Base-by-base conservation (phyloP, 2,329 filamentous ascomycete genomes). In the Aspergillus novofumigatus region DNA sequence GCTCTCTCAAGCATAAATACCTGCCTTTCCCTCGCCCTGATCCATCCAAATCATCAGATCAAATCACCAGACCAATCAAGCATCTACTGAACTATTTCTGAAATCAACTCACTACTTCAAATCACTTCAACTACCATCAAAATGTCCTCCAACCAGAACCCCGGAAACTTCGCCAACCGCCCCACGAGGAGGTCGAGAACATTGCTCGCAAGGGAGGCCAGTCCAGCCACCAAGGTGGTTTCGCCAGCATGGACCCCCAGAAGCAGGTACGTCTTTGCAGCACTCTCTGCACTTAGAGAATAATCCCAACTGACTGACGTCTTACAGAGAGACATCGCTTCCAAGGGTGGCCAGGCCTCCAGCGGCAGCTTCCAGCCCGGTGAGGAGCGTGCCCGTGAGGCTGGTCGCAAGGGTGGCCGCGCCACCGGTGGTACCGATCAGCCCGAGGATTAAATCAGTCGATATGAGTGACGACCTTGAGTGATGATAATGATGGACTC, bases 351-450 rank as follows among this genome's bases (percentile, higher is more conserved):
- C 4, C 72, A 83, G 52, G 78, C 80, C 0, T 83, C 81, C 0
- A 74, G 75, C 38, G 81, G 83, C 4, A 81, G 77, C 3, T 85
- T 85, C 54, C 78, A 84, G 63, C 76, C 77, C 0, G 80, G 82
- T 6, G 80, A 78, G 50, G 77, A 81, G 67, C 77, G 74, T 58
- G 81, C 81, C 2, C 77, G 72, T 50, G 81, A 83, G 67, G 81
- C 82, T 20, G 82, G 82, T 2, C 72, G 74, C 32, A 84, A 84
- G 71, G 82, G 82, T 3, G 81, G 81, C 6, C 57, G 55, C 10
- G 9, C n/a, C n/a, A n/a, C 41, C 8, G 21, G 21, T 23, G 41
- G 10, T 23, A 1, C n/a, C 41, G 41, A 44, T 11, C 2, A 20
- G 4, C 41, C 41, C 10, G 41, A 44, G 41, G 41, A 44, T 6